These are phyloP conservation scores for Puccinia coronata DNA, from an alignment of 1,284 basidiomycete genomes.

Conservation along the genomic window DNA sequence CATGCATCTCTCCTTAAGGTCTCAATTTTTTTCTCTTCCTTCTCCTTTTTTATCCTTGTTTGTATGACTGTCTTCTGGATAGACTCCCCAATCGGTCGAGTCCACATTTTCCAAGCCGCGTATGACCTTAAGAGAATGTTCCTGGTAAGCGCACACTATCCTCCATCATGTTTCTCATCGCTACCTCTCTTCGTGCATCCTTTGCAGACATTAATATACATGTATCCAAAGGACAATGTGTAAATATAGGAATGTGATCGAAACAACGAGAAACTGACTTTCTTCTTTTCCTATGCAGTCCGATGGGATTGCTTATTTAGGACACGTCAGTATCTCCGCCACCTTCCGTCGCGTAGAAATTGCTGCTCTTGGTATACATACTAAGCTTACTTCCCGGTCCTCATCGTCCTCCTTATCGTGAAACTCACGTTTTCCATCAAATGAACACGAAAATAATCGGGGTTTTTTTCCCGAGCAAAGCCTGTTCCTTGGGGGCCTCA, in stretches of 20 bases:
- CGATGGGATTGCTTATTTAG: conserved; percentile 40
- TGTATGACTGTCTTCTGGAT: no score
- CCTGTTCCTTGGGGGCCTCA: conserved; percentile 40
- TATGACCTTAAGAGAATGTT: conserved; percentile 43
- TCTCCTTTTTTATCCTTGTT: not conserved
- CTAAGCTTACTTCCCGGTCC: not conserved
- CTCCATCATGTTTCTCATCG: not conserved
- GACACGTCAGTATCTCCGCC: conserved; percentile 11
- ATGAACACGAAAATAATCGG: not conserved
- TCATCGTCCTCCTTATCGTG: not conserved
- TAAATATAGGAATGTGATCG: no score
- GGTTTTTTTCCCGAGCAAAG: not conserved
- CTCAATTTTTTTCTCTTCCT: not conserved
- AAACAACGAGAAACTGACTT: not conserved
- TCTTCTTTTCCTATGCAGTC: conserved; percentile 3
- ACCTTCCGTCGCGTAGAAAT: no score
- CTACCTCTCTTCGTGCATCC: not conserved
- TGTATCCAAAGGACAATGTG: no score
- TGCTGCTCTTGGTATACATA: not conserved
- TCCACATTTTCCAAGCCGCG: conserved; percentile 42
- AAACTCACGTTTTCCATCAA: not conserved
- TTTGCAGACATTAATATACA: no score
- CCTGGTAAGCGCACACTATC: not conserved
- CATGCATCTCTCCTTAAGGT: not conserved
- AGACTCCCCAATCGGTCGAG: conserved; percentile 31